Evolutionary conservation across 1,139 yeast genomes (phyloP).

Genomic region (Saccharomyces hybrid): DNA sequence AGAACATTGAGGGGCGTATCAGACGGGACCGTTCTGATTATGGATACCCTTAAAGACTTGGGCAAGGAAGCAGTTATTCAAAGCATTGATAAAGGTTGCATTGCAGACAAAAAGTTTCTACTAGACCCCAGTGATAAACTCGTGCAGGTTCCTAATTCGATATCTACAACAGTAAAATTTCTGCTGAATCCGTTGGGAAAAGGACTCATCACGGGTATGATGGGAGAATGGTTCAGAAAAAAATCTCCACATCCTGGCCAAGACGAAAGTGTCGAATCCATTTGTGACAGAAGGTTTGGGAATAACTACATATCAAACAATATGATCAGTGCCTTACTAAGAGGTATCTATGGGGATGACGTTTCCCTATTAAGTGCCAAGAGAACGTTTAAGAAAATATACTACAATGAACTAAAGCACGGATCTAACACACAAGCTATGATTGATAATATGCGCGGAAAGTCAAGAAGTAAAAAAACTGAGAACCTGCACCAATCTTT

Average conservation of each 20-base stretch:
- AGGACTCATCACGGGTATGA: constrained; percentile 35
- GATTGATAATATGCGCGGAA: constrained; percentile 16
- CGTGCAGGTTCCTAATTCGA: constrained; percentile 43
- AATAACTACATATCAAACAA: constrained; percentile 46
- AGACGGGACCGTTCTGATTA: constrained; percentile 52
- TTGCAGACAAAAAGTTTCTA: constrained; percentile 57
- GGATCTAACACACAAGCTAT: constrained; percentile 50
- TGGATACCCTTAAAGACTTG: constrained; percentile 48
- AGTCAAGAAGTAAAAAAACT: constrained; percentile 8
- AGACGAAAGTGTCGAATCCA: constrained; percentile 70
- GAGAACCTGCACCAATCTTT: constrained; percentile 8
- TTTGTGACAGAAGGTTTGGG: constrained; percentile 66
- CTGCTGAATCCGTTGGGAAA: constrained; percentile 39
- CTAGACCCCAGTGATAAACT: constrained; percentile 37
- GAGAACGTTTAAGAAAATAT: constrained; percentile 47
- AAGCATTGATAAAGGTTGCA: constrained; percentile 42
- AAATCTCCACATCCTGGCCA: constrained; percentile 18
- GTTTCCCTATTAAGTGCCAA: constrained; percentile 56
- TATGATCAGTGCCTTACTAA: constrained; percentile 70
- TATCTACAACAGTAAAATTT: constrained; percentile 37
- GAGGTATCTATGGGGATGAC: constrained; percentile 92
- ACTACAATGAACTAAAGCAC: constrained; percentile 47
- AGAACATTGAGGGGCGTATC: constrained; percentile 66
- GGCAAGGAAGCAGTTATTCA: constrained; percentile 39
- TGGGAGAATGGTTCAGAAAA: constrained; percentile 34